A percentile compares a stretch with the other conserved stretches of the same genome.
These are phyloP conservation scores for Quercus aquifolioides DNA, from an alignment of 306 rosid species.

Conservation along the genomic window DNA sequence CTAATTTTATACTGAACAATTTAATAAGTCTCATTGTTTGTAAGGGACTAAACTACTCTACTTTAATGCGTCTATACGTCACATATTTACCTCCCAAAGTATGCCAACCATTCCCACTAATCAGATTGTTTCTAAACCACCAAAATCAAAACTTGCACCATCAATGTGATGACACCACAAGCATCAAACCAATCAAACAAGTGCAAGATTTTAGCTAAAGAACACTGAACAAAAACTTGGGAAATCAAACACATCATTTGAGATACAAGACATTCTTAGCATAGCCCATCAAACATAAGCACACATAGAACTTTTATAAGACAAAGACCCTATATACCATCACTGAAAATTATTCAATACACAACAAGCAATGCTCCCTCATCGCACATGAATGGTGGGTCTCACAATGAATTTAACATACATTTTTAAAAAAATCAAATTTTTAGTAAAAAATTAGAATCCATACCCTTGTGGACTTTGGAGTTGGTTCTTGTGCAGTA, in stretches of 20 bases:
- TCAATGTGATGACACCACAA: neutral
- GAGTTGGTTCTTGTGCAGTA: constrained; percentile 12
- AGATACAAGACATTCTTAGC: neutral
- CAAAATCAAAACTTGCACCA: neutral
- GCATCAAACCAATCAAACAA: neutral
- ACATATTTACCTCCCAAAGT: neutral
- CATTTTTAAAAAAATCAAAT: too few species aligned
- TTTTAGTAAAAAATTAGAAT: neutral
- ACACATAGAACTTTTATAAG: neutral
- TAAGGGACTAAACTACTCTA: neutral
- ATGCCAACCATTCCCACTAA: neutral
- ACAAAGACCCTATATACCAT: too few species aligned
- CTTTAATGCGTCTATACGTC: neutral
- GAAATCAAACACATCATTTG: neutral
- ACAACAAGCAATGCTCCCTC: too few species aligned
- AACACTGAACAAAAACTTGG: neutral
- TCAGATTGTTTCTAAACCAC: neutral
- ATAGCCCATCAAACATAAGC: neutral
- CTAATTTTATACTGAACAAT: too few species aligned
- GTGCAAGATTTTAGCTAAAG: neutral
- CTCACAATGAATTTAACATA: too few species aligned
- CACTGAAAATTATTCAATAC: too few species aligned
- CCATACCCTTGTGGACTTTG: constrained; percentile 38
- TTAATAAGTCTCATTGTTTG: neutral
- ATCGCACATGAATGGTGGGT: too few species aligned